Base-by-base conservation (phyloP, 495 filamentous ascomycete species). In the Clohesyomyces aquaticus region DNA sequence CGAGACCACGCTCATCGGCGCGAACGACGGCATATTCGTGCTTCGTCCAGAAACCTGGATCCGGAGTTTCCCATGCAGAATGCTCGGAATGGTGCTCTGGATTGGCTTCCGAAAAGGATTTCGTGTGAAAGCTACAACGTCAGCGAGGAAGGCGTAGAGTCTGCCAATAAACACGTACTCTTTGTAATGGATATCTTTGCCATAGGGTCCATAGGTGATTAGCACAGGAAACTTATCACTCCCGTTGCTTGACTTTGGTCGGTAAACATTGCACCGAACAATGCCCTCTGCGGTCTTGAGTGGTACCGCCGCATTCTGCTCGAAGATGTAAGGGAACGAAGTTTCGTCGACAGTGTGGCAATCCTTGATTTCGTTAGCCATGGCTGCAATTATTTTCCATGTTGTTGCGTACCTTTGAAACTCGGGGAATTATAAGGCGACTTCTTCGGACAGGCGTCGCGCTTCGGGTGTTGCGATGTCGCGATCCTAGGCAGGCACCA, bases 21-120 rank as follows among this genome's bases (percentile, higher is more conserved):
- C 84, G 76, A 1, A 88, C 83, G 1, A 87, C 74, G 0, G 77
- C 85, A 67, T 87, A 88, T 18, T 82, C 83, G 55, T 85, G 73
- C n/a, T 66, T 69, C 0, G 83, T 85, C 85, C 85, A 88, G 73
- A 79, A 87, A 8, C 74, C 78, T 0, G 85, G 85, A 59, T 86
- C 83, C 1, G 85, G 85, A 0, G 85, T 87, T 68, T 87, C 85
- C 85, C 85, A 88, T 0, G 81, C 79, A 0, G 85, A 87, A 47
- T 76, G 72, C 14, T 56, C 57, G 6, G 68, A 70, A 22, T 74
- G 69, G 60, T 87, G 81, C 52, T 81, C 75, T 8, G 77, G 71
- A 43, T 74, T 73, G 43, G 82, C 79, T 56, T 83, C 79, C 27
- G 72, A 66, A 67, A 76, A 82, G 18, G 79, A 82, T 55, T 77